Evolutionary conservation across 768 basidiomycete genomes (phyloP), one percentile per base, ranked within the genome.

Genomic region (Xanthoconium purpureum): DNA sequence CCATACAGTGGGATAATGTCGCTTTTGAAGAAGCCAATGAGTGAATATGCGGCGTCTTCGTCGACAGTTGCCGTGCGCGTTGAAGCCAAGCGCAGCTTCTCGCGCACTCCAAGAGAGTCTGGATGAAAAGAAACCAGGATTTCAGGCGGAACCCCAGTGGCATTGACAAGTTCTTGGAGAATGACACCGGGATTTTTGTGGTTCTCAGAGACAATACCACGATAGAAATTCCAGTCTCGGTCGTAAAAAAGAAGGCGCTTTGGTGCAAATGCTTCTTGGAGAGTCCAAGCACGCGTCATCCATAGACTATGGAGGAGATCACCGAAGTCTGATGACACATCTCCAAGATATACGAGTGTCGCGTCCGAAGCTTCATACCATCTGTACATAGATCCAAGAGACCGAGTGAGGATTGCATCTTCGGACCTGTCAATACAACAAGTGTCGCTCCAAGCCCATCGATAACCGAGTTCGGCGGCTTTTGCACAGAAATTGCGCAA

Each of bases 271-370:
- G 39, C 39, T 15, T 42, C 50, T 24, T 50, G 50, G n/a, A 42
- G 39, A 18, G 39, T 40, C 50, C 50, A 50, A 5, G 50, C 50
- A 13, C 50, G 50, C 5, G 39, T 50, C 50, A 50, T 50, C 50
- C 50, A 42, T 33, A 51, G 32, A 12, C 50, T 51, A 13, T 10
- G 13, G 14, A 24, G 5, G 9, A 51, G 30, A 20, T 32, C 39
- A 17, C 50, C 30, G 1, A 51, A 1, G 18, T 42, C 50, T 15
- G 32, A 42, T 7, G 50, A 33, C 13, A 42, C 29, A 17, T 51
- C 35, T 49, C 10, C 50, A 17, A 51, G 50, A 5, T 15, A 33
- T 9, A 51, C 40, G 18, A 51, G 32, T 1, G 50, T 46, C 5
- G 45, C 45, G 30, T 33, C 30, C 17, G 45, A 32, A 18, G 15